Percentiles rank a stretch among this genome's conserved stretches.
Evolutionary conservation across 805 yeast species (phyloP).

Genomic region (Saccharomycopsis fodiens): DNA sequence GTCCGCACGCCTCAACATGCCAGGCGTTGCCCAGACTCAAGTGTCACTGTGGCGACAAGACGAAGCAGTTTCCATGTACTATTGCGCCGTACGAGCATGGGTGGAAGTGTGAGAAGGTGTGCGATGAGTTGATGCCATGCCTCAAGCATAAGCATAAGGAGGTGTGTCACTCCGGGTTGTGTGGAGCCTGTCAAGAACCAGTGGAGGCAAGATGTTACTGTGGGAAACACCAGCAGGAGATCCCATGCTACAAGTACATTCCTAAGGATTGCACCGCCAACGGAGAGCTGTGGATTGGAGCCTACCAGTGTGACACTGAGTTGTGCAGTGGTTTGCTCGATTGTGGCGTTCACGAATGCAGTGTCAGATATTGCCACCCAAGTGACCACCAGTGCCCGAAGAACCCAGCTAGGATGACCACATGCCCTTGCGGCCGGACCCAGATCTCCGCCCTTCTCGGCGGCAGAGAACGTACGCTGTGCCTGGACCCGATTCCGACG

Average conservation of each 20-base stretch:
- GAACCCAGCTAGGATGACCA: constrained; percentile 49
- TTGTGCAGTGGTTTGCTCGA: constrained; percentile 42
- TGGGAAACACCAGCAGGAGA: constrained; percentile 43
- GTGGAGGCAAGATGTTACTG: constrained; percentile 62
- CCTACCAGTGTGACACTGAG: constrained; percentile 28
- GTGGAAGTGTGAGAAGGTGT: constrained; percentile 58
- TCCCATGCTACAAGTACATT: constrained; percentile 38
- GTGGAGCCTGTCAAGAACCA: constrained; percentile 60
- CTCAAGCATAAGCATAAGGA: constrained; percentile 58
- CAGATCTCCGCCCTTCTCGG: constrained; percentile 31
- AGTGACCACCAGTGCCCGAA: constrained; percentile 46
- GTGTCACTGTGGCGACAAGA: constrained; percentile 68
- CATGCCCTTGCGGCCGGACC: constrained; percentile 78
- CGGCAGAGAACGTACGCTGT: constrained; percentile 38
- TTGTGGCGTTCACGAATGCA: constrained; percentile 55
- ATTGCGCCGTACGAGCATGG: constrained; percentile 61
- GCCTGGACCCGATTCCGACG: constrained; percentile 75
- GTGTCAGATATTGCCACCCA: constrained; percentile 43
- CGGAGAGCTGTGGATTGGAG: constrained; percentile 28
- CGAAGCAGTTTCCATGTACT: constrained; percentile 63
- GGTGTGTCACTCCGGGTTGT: constrained; percentile 72
- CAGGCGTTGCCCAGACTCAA: constrained; percentile 61
- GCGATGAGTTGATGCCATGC: constrained; percentile 62
- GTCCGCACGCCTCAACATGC: constrained; percentile 72
- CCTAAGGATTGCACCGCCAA: constrained; percentile 29